A percentile compares a stretch with the other conserved stretches of the same genome.
Conservation (phyloP, 495 filamentous ascomycete genomes). For the Annulohypoxylon bovei region DNA sequence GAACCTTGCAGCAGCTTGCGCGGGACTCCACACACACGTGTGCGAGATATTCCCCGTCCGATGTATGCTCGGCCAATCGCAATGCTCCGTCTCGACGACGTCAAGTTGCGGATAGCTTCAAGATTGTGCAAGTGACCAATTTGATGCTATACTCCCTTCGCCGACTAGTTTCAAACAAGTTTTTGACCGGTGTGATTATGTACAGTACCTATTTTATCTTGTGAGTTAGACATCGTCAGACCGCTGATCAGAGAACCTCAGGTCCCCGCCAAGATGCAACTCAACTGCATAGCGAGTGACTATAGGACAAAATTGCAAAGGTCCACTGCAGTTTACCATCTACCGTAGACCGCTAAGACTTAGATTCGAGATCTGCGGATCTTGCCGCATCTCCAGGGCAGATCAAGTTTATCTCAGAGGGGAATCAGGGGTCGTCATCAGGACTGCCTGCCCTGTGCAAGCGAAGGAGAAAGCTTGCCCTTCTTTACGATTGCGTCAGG, state of each 20-base stretch:
- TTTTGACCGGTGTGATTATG: not conserved
- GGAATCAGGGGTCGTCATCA: not conserved
- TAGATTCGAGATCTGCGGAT: constrained; percentile 4
- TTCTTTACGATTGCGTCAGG: not conserved
- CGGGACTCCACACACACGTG: constrained; percentile 13
- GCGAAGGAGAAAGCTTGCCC: not conserved
- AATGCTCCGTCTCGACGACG: constrained; percentile 1
- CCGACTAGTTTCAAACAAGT: not conserved
- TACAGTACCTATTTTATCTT: not conserved
- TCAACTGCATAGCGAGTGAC: not conserved
- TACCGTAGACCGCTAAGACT: not conserved
- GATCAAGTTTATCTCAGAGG: not conserved
- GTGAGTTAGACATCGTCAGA: not conserved
- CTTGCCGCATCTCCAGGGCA: constrained; percentile 1
- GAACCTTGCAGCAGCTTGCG: constrained; percentile 18
- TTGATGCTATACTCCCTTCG: not conserved
- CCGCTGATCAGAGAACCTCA: not conserved
- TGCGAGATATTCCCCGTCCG: constrained; percentile 1
- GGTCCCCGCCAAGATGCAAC: not conserved
- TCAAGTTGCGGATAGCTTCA: constrained; percentile 22
- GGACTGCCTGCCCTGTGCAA: not conserved
- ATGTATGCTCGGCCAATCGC: constrained; percentile 1
- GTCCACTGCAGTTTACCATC: not conserved
- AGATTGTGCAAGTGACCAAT: not conserved
- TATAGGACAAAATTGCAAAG: not conserved